Base-by-base conservation (phyloP, 345 rosid genomes). In the Viola odorata region DNA sequence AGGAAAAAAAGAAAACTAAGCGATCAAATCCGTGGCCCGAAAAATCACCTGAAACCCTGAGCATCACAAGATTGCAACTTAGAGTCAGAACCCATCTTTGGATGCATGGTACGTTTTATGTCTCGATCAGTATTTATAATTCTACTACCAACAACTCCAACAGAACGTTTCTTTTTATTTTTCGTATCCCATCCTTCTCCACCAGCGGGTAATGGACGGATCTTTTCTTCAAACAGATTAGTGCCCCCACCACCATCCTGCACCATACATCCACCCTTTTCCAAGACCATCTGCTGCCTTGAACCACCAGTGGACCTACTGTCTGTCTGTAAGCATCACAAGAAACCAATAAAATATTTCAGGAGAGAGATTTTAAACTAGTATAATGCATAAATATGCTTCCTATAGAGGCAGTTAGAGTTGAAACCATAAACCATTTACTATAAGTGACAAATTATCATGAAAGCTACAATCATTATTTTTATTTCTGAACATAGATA, bases 161-260 rank as follows among this genome's bases (percentile, higher is more conserved):
- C 87, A 76, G 99, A 94, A 54, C 95, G 88, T 74, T 84, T 94
- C 73, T 86, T 83, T 77, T 88, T 94, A 81, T 83, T 84, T 80
- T 81, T 94, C 66, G 80, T 84, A 55, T 90, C 99, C 97, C 99
- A 90, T 73, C 85, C 91, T 70, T 94, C 99, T 65, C 95, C 89
- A 64, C 85, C 89, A 68, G 84, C 79, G 49, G 96, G 89, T 70
- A 90, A 70, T 75, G 79, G 84, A 59, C 84, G 89, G 32, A 86
- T 86, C 82, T 86, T 94, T 70, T 85, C 99, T 66, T 86, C 97
- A 55, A 68, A 66, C 59, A 79, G 76, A 72, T 64, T 72, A 53
- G 84, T 38, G 53, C 71, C 78, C 17, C 78, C 95, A 76, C 73
- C 75, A 67, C 73, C 68, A 73, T 76, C 77, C 53, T 84, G 84